Conservation (phyloP, 208 protist species). For the Trypanosoma mega region DNA sequence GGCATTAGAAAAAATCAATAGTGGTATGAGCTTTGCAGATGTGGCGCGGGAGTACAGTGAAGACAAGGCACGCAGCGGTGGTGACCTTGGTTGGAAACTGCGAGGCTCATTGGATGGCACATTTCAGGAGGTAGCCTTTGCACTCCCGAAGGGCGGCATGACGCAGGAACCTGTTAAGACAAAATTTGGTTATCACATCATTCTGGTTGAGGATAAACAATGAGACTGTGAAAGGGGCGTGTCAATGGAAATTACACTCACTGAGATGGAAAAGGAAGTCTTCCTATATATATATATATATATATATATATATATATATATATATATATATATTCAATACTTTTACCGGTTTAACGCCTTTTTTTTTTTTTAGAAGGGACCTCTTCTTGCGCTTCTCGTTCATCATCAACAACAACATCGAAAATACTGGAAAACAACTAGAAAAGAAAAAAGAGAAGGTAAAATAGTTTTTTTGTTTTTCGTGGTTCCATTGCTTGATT, state of each 20-base stretch:
- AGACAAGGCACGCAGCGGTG: constrained; percentile 32
- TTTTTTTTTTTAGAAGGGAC: constrained; percentile 19
- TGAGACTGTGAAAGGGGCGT: no score
- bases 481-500: no score
- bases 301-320: constrained; percentile 3
- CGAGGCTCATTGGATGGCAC: constrained; percentile 37
- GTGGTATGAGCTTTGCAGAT: constrained; percentile 30
- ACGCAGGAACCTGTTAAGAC: constrained; percentile 38
- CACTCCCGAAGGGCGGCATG: constrained; percentile 32
- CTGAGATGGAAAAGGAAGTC: no score
- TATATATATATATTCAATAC: neutral
- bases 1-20: constrained; percentile 24
- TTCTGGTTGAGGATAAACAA: constrained; percentile 38
- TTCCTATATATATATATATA: constrained; percentile 3
- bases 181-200: constrained; percentile 46
- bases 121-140: constrained; percentile 38
- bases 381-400: no score
- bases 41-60: constrained; percentile 37
- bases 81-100: constrained; percentile 31
- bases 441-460: no score
- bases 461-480: no score
- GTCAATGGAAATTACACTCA: no score
- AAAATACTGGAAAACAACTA: no score
- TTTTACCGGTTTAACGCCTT: neutral
- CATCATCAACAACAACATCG: no score